Conservation (phyloP, 306 rosid genomes). For the Mucuna pruriens region DNA sequence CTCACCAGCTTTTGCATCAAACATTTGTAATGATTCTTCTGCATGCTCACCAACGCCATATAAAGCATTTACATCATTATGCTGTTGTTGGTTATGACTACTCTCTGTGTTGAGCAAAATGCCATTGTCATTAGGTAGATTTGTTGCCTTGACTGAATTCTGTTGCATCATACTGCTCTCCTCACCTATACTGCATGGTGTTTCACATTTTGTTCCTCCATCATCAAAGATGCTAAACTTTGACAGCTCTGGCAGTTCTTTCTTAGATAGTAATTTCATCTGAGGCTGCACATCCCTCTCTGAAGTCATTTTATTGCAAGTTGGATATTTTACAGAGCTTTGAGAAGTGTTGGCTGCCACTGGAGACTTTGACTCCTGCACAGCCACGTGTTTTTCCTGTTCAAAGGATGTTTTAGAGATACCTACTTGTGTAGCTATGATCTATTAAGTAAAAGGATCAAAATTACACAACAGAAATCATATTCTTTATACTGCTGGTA, state of each 20-base stretch:
- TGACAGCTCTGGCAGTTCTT: constrained; percentile 25
- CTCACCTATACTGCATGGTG: constrained; percentile 1
- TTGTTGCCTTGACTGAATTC: constrained; percentile 14
- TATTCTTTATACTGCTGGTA: neutral
- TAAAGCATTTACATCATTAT: constrained; percentile 20
- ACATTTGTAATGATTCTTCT: constrained; percentile 25
- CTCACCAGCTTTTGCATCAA: constrained; percentile 19
- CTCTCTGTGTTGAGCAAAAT: constrained; percentile 18
- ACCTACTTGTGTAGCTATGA: constrained; percentile 33
- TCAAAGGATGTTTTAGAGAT: constrained; percentile 19
- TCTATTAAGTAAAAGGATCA: constrained; percentile 39
- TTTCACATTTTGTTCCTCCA: constrained; percentile 21
- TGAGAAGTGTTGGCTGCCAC: constrained; percentile 12
- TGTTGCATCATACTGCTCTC: constrained; percentile 41
- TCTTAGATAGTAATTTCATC: constrained; percentile 9
- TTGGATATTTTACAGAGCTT: constrained; percentile 8
- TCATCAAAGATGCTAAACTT: constrained; percentile 34
- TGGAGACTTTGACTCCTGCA: constrained; percentile 15
- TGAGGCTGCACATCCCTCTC: constrained; percentile 31
- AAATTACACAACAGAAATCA: constrained; percentile 29
- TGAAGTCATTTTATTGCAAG: constrained; percentile 9
- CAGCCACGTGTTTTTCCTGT: constrained; percentile 31
- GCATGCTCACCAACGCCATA: constrained; percentile 21
- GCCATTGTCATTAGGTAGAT: neutral
- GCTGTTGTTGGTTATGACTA: constrained; percentile 24